These are phyloP conservation scores for Talaromyces sp. DNA, from an alignment of 2,329 filamentous ascomycete species.

Conservation along the genomic window DNA sequence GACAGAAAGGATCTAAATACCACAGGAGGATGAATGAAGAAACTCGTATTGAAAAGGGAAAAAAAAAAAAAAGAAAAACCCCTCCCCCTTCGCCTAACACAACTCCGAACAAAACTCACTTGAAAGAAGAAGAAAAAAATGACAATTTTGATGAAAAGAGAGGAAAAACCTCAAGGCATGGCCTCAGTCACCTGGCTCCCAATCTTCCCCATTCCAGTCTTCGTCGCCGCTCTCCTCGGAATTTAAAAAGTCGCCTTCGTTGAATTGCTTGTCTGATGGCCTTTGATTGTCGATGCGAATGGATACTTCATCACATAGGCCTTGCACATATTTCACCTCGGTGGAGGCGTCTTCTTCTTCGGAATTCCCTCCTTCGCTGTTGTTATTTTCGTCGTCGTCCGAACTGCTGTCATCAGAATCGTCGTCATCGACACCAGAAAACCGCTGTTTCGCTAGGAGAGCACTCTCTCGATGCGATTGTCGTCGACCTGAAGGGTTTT, in stretches of 20 bases:
- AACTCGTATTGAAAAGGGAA: neutral
- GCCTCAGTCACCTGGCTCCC: conserved; percentile 22
- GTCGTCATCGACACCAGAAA: conserved; percentile 21
- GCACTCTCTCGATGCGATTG: conserved; percentile 35
- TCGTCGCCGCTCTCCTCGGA: conserved; percentile 57
- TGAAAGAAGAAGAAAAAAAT: neutral
- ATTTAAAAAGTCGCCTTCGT: conserved; percentile 57
- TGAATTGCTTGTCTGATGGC: conserved; percentile 54
- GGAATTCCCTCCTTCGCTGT: neutral
- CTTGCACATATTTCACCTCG: conserved; percentile 40
- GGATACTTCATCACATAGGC: conserved; percentile 54
- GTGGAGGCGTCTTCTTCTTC: neutral
- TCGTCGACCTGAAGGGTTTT: conserved; percentile 8
- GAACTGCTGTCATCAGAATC: conserved; percentile 14
- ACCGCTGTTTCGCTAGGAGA: conserved; percentile 28
- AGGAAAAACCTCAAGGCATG: conserved; percentile 20
- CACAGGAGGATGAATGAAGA: neutral
- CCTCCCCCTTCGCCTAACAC: neutral
- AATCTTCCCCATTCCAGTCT: conserved; percentile 46
- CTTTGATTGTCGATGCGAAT: conserved; percentile 59
- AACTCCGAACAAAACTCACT: neutral
- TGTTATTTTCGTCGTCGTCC: conserved; percentile 2
- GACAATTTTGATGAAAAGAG: neutral
- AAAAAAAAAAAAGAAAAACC: too few species aligned
- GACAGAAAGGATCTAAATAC: neutral